Percentiles rank a stretch among this genome's conserved stretches.
Evolutionary conservation across 129 eudicot genomes (phyloP).

Genomic region (Rutidosis leptorrhynchoides): DNA sequence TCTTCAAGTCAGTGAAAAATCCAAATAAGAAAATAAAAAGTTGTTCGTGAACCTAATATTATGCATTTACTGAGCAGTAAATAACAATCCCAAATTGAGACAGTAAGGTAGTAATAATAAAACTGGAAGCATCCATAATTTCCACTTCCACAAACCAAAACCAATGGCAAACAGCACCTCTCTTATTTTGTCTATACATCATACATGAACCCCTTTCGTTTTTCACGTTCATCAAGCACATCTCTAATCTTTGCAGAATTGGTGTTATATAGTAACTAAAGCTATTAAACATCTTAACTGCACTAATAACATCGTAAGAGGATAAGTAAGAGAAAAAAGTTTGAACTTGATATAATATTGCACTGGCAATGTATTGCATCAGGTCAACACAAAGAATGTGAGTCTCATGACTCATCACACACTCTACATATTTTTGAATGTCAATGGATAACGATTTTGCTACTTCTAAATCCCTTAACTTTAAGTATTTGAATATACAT

Average conservation of each 20-base stretch:
- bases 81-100: constrained; percentile 4
- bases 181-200: not conserved
- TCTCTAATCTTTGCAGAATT: constrained; percentile 1
- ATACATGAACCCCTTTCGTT: constrained; percentile 14
- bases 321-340: not conserved
- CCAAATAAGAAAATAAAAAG: constrained; percentile 1
- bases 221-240: constrained; percentile 11
- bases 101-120: constrained; percentile 10
- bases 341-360: not conserved
- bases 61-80: not conserved
- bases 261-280: constrained; percentile 11
- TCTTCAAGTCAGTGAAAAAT: constrained; percentile 37
- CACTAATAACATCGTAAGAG: not conserved
- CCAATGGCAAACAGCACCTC: constrained; percentile 7
- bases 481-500: not conserved
- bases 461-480: not conserved
- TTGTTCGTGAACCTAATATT: constrained; percentile 20
- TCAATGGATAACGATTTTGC: not conserved
- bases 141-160: constrained; percentile 18
- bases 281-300: constrained; percentile 3
- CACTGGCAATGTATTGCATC: constrained; percentile 8
- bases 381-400: constrained; percentile 6
- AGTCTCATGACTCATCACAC: not conserved
- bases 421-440: not conserved
- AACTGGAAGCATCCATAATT: constrained; percentile 3